Conservation (phyloP, 2,329 filamentous ascomycete genomes). For the Byssothecium circinans region DNA sequence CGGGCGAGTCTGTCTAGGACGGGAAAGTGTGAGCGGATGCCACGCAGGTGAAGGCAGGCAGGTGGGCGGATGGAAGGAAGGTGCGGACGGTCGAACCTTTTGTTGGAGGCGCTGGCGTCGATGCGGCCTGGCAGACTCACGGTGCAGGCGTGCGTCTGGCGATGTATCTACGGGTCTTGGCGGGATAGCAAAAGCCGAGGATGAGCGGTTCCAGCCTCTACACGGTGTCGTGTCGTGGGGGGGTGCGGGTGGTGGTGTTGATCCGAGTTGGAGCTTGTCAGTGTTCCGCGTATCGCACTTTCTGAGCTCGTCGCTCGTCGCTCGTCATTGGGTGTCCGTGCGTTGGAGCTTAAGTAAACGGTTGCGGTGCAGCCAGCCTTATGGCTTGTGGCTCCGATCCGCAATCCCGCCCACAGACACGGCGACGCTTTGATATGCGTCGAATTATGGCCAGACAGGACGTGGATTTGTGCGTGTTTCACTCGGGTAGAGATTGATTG, state of each 20-base stretch:
- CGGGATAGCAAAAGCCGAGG: conserved; percentile 11
- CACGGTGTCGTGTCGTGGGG: not conserved
- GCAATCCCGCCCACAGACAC: not conserved
- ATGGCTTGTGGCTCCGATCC: not conserved
- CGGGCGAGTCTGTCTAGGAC: not conserved
- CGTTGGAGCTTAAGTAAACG: conserved; percentile 2
- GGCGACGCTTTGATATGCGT: not conserved
- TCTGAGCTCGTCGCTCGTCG: not conserved
- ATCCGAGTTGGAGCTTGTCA: conserved; percentile 9
- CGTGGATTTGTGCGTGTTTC: not conserved
- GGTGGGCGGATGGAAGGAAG: not conserved
- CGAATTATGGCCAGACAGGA: not conserved
- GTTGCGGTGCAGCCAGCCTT: not conserved
- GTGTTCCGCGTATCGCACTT: conserved; percentile 10
- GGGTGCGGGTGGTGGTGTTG: conserved; percentile 10
- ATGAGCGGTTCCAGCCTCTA: conserved; percentile 11
- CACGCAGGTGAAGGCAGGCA: conserved; percentile 6
- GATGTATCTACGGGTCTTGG: conserved; percentile 6
- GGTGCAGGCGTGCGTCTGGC: conserved; percentile 42
- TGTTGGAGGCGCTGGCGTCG: conserved; percentile 18
- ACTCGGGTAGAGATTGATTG: no score
- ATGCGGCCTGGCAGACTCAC: conserved; percentile 28
- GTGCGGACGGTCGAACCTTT: conserved; percentile 12
- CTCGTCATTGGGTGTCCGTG: not conserved
- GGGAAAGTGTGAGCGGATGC: not conserved